Percentiles rank a stretch among this genome's conserved stretches.
These are phyloP conservation scores for Xylariales sp. DNA, from an alignment of 2,329 filamentous ascomycete species.

Conservation along the genomic window DNA sequence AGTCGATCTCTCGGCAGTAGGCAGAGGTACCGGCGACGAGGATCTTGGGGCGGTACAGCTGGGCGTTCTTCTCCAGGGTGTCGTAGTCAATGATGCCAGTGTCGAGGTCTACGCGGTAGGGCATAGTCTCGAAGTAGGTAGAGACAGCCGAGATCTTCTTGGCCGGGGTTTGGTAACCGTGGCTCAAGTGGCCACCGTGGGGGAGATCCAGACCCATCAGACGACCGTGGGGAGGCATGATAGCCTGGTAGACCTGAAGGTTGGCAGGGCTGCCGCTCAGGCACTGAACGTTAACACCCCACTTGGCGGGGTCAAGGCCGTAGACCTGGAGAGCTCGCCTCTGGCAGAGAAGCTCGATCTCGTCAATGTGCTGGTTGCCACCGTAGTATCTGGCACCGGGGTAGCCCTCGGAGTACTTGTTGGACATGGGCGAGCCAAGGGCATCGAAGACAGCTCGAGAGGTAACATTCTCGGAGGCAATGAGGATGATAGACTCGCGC, in stretches of 20 bases:
- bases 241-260: constrained; percentile 94
- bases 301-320: constrained; percentile 79
- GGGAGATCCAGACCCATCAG: constrained; percentile 96
- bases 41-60: constrained; percentile 92
- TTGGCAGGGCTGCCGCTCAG: constrained; percentile 92
- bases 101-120: constrained; percentile 83
- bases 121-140: constrained; percentile 98
- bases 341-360: constrained; percentile 94
- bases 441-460: constrained; percentile 98
- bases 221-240: constrained; percentile 92
- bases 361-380: constrained; percentile 97
- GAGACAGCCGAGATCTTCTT: constrained; percentile 98
- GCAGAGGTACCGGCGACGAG: constrained; percentile 95
- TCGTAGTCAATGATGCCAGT: constrained; percentile 98
- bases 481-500: constrained; percentile 96
- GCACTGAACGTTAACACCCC: constrained; percentile 98
- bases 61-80: constrained; percentile 80
- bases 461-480: constrained; percentile 98
- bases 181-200: constrained; percentile 89
- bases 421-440: constrained; percentile 89
- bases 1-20: constrained; percentile 98
- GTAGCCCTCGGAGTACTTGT: constrained; percentile 99
- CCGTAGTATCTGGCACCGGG: constrained; percentile 98
- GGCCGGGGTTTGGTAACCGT: constrained; percentile 94
- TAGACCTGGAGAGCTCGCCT: constrained; percentile 88